Evolutionary conservation across 805 yeast species (phyloP).

Genomic region (Lachancea thermotolerans): DNA sequence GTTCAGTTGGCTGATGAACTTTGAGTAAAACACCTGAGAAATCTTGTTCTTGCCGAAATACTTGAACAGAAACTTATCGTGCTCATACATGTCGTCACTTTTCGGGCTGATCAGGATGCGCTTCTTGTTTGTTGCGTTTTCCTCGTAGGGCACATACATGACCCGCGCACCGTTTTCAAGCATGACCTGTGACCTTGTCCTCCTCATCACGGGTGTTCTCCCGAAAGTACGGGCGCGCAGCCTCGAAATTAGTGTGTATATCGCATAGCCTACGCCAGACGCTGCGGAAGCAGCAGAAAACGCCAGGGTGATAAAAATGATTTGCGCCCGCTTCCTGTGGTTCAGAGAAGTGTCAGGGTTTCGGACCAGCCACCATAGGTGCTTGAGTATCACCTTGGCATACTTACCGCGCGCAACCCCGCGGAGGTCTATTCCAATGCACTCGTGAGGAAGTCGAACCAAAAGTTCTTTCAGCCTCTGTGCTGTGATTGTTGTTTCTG

Average conservation of each 20-base stretch:
- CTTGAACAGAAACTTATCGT: constrained; percentile 29
- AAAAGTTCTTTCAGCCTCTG: constrained; percentile 1
- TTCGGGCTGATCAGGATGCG: constrained; percentile 26
- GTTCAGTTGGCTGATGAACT: constrained; percentile 62
- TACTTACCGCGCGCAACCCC: constrained; percentile 16
- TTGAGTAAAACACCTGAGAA: constrained; percentile 42
- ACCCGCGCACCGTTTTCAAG: constrained; percentile 29
- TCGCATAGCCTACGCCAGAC: constrained; percentile 17
- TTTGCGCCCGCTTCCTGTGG: constrained; percentile 22
- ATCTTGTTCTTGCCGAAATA: constrained; percentile 16
- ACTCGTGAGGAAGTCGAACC: constrained; percentile 6
- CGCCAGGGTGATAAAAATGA: constrained; percentile 18
- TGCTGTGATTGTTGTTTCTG: background rate
- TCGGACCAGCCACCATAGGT: constrained; percentile 17
- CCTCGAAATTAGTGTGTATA: constrained; percentile 11
- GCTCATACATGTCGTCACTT: constrained; percentile 28
- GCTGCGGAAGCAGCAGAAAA: constrained; percentile 15
- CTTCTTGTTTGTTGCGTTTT: constrained; percentile 14
- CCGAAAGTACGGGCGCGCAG: constrained; percentile 6
- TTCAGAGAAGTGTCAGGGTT: constrained; percentile 18
- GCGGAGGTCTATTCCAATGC: constrained; percentile 20
- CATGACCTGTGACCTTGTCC: constrained; percentile 27
- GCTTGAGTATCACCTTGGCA: constrained; percentile 14
- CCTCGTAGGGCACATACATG: constrained; percentile 26
- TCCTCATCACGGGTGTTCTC: constrained; percentile 14